These are phyloP conservation scores for Hibiscus mutabilis DNA, from an alignment of 345 rosid species.

Conservation along the genomic window DNA sequence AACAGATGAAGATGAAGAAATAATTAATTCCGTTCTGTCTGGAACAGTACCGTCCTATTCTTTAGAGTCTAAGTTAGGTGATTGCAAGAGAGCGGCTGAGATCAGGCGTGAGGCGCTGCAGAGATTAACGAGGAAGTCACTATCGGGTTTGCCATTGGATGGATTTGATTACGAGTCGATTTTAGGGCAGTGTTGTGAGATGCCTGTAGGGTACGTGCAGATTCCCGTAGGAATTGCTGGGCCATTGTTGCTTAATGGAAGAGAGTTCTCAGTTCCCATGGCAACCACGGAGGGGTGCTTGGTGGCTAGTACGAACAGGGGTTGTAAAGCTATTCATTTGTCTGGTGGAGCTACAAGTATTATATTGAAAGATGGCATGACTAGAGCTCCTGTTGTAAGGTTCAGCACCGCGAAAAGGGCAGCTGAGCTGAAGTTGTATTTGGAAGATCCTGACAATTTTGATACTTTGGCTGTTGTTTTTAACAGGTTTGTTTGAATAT, in stretches of 20 bases:
- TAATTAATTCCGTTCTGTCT: constrained; percentile 39
- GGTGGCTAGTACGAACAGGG: constrained; percentile 72
- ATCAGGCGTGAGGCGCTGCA: constrained; percentile 58
- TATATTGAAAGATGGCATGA: constrained; percentile 53
- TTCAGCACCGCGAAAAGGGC: constrained; percentile 45
- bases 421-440: constrained; percentile 50
- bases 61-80: constrained; percentile 57
- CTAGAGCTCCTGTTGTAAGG: constrained; percentile 65
- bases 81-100: constrained; percentile 50
- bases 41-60: constrained; percentile 51
- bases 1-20: constrained; percentile 44
- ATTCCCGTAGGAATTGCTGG: constrained; percentile 77
- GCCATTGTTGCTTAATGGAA: constrained; percentile 54
- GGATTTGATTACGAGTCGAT: constrained; percentile 62
- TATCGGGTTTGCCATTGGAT: constrained; percentile 51
- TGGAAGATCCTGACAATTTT: constrained; percentile 49
- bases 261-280: constrained; percentile 61
- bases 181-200: constrained; percentile 73
- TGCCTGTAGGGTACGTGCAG: constrained; percentile 75
- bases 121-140: constrained; percentile 45
- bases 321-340: constrained; percentile 60
- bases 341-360: constrained; percentile 57
- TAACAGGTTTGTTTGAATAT: constrained; percentile 30
- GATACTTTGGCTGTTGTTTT: constrained; percentile 37
- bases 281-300: constrained; percentile 75